Percentiles rank a stretch among this genome's conserved stretches.
phyloP scores from a whole-genome alignment of 345 rosid genomes.

The Populus ilicifolia region DNA sequence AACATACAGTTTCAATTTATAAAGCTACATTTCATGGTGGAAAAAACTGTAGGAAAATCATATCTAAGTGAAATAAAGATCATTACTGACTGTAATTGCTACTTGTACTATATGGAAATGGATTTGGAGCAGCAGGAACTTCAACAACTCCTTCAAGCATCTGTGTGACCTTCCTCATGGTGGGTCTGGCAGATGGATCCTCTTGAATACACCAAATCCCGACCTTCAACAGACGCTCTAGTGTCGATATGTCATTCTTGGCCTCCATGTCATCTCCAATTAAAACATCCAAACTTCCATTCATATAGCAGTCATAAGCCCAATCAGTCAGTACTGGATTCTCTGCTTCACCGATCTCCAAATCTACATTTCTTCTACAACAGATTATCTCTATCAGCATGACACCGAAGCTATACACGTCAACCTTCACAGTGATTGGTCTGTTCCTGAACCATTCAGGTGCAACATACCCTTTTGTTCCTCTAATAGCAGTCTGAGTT shows the following conservation, averaged over 20 bases:
- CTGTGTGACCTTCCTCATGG: background rate
- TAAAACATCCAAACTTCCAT: background rate
- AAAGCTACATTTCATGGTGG: too few species aligned
- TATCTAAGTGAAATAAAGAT: background rate
- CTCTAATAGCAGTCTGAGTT: background rate
- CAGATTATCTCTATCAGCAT: constrained; percentile 12
- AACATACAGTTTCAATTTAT: too few species aligned
- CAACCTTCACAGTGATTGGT: background rate
- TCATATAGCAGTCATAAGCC: constrained; percentile 14
- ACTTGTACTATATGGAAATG: background rate
- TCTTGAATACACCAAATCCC: constrained; percentile 25
- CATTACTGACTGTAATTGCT: background rate
- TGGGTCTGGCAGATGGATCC: constrained; percentile 13
- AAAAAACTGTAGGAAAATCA: too few species aligned
- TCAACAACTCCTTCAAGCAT: constrained; percentile 13
- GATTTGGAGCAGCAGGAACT: constrained; percentile 1
- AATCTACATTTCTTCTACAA: background rate
- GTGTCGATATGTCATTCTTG: background rate
- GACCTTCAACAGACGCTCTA: background rate
- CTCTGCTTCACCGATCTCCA: background rate
- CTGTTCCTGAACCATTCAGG: constrained; percentile 12
- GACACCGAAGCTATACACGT: constrained; percentile 18
- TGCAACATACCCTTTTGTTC: constrained; percentile 18
- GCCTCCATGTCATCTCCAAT: background rate
- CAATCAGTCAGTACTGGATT: background rate